Conservation (phyloP, 2,329 filamentous ascomycete species). For the Myriosclerotinia scirpicola region DNA sequence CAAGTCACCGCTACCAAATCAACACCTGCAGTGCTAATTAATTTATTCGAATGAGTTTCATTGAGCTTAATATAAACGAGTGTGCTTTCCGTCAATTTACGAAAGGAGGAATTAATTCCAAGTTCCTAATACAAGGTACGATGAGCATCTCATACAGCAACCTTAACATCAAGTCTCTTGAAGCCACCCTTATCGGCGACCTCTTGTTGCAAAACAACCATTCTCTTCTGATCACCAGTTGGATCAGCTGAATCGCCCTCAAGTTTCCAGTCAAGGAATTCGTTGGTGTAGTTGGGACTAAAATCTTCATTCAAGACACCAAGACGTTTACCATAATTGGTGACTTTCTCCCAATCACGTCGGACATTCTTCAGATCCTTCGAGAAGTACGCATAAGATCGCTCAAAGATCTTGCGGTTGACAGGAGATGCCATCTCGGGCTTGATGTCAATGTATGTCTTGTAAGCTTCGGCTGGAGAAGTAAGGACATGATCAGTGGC, state of each 20-base stretch:
- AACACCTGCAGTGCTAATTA: background rate
- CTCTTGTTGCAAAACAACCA: slow-evolving; percentile 66
- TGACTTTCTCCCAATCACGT: slow-evolving; percentile 77
- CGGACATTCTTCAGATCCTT: slow-evolving; percentile 71
- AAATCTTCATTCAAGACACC: slow-evolving; percentile 65
- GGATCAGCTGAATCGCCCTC: slow-evolving; percentile 66
- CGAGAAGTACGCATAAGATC: slow-evolving; percentile 75
- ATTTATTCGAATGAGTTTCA: background rate
- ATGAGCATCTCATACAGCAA: slow-evolving; percentile 23
- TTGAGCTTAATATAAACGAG: background rate
- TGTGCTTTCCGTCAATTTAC: background rate
- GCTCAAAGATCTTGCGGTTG: slow-evolving; percentile 78
- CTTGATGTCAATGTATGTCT: slow-evolving; percentile 71
- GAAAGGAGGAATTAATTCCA: background rate
- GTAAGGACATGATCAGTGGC: slow-evolving; percentile 72
- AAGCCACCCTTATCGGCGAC: slow-evolving; percentile 67
- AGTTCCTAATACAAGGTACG: background rate
- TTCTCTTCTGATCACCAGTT: slow-evolving; percentile 70
- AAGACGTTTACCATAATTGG: slow-evolving; percentile 71
- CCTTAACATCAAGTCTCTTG: slow-evolving; percentile 46
- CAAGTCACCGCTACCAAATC: background rate
- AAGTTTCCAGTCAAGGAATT: slow-evolving; percentile 65
- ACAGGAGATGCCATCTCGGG: slow-evolving; percentile 65
- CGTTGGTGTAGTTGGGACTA: slow-evolving; percentile 72
- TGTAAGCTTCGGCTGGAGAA: slow-evolving; percentile 62